phyloP scores from a whole-genome alignment of 768 basidiomycete species.

The Pleurotus citrinopileatus region DNA sequence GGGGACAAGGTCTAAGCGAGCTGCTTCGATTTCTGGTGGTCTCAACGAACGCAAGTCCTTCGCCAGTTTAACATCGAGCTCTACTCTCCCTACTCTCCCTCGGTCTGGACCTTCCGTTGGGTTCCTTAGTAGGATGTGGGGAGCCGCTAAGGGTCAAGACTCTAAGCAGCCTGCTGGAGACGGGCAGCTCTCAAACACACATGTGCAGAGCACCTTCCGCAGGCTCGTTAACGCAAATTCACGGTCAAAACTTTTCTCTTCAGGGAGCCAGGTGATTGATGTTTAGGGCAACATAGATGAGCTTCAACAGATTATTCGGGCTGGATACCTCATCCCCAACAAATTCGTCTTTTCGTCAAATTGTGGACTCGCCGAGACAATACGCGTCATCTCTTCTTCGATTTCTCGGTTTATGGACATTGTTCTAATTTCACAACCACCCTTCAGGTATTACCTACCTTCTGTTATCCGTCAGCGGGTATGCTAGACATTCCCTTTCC shows the following conservation, averaged over 20 bases:
- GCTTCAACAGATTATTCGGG: not conserved
- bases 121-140: constrained; percentile 77
- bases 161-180: not conserved
- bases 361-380: too few relatives aligned
- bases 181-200: not conserved
- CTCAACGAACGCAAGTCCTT: constrained; percentile 14
- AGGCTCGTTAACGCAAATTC: constrained; percentile 4
- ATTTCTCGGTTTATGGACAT: too few relatives aligned
- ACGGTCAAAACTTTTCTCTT: not conserved
- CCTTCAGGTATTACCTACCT: not conserved
- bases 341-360: not conserved
- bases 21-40: constrained; percentile 22
- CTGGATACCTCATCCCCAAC: constrained; percentile 4
- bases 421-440: too few relatives aligned
- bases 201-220: constrained; percentile 9
- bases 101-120: constrained; percentile 35
- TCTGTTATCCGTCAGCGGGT: not conserved
- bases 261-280: constrained; percentile 5
- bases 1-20: constrained; percentile 19
- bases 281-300: constrained; percentile 2
- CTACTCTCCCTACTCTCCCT: constrained; percentile 35
- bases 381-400: too few relatives aligned
- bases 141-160: constrained; percentile 43
- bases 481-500: constrained; percentile 5
- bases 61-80: constrained; percentile 28